Percentiles rank a stretch among this genome's conserved stretches.
Evolutionary conservation across 371 early-diverging fungal species (phyloP).

Genomic region (Dinochytrium kinnereticum): DNA sequence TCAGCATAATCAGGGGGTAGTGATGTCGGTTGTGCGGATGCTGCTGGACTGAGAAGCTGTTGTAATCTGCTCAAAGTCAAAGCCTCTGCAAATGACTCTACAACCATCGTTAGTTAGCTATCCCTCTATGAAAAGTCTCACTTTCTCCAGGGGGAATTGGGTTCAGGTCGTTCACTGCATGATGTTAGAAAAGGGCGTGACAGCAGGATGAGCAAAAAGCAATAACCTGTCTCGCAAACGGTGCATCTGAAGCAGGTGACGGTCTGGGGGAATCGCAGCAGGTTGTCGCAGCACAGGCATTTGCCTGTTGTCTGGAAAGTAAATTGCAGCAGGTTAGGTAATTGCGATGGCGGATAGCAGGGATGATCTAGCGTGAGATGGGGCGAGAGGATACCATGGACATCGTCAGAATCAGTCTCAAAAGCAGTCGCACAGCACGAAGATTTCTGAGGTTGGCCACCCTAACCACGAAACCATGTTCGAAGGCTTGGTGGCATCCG

Average conservation of each 20-base stretch:
- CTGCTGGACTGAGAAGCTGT: background rate
- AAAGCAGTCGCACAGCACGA: background rate
- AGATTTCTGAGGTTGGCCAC: background rate
- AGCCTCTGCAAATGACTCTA: background rate
- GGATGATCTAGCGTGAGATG: background rate
- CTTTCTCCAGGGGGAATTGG: slow-evolving; percentile 22
- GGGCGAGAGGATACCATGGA: background rate
- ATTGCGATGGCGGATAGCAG: background rate
- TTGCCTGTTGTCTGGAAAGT: slow-evolving; percentile 42
- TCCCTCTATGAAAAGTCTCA: background rate
- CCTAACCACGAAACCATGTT: no score
- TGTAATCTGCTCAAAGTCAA: slow-evolving; percentile 4
- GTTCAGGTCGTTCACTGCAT: slow-evolving; percentile 36
- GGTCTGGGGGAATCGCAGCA: slow-evolving; percentile 70
- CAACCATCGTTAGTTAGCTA: background rate
- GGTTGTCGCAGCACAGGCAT: slow-evolving; percentile 67
- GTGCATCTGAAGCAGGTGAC: slow-evolving; percentile 85
- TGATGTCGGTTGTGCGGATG: background rate
- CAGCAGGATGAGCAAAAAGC: background rate
- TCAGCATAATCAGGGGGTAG: slow-evolving; percentile 40
- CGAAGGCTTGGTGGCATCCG: slow-evolving; percentile 86
- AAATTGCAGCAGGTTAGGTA: background rate
- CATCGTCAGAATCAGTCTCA: background rate
- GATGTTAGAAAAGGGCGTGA: no score
- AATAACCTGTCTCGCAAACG: slow-evolving; percentile 77